Base-by-base conservation (phyloP, 1,139 yeast species). In the Taphrina sp. region DNA sequence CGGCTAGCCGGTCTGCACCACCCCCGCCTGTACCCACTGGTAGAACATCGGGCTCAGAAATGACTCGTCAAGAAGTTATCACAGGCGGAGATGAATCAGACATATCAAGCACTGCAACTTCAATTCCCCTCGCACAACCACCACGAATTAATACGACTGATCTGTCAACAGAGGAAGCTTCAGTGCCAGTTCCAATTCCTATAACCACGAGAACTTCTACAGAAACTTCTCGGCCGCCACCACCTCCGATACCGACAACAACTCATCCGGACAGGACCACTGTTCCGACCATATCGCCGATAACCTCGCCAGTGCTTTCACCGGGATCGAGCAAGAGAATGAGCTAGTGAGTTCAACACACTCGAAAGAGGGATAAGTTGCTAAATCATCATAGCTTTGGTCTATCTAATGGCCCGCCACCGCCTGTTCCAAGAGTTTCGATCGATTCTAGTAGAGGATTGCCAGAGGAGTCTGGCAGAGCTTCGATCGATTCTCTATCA, bases 201-300 rank as follows among this genome's bases (percentile, higher is more conserved):
- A 26, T 26, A 26, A 26, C 31, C 7, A 26, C 31, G 7, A 26
- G 31, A 26, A 26, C 31, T 26, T 26, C 31, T 7, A 26, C 12
- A 26, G 31, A 26, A 7, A 26, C 54, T 5, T 47, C 22, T 19
- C 19, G 39, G 14, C 14, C n/a, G 12, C 23, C 53, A 44, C 36
- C 51, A 14, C 24, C 59, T 19, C 34, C 58, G 7, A 19, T 38
- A 8, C 44, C 55, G 4, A 14, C 29, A 20, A 19, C 58, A 2
- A 12, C 51, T 22, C 52, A 51, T 17, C 49, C 58, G 20, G 37
- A n/a, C n/a, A n/a, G n/a, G n/a, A n/a, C n/a, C n/a, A n/a, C n/a
- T n/a, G n/a, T n/a, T n/a, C n/a, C n/a, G n/a, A n/a, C n/a, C n/a
- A n/a, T n/a, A 10, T 5, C 26, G 45, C n/a, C 34, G 10, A 29